phyloP scores from a whole-genome alignment of 1,139 yeast species.

The Saccharomyces hybrid region DNA sequence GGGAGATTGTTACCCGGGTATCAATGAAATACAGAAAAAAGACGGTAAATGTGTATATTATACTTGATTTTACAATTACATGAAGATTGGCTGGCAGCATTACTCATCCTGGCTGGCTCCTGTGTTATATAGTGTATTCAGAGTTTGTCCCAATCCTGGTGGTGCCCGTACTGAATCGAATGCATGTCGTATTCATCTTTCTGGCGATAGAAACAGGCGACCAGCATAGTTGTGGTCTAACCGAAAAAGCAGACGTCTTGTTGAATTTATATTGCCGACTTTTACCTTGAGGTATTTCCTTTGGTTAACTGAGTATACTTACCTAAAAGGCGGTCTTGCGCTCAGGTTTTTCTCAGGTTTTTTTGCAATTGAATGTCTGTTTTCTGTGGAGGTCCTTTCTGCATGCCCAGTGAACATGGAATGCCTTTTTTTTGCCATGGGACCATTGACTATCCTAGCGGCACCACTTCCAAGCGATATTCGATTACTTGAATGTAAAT shows the following conservation, averaged over 20 bases:
- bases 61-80: too few relatives aligned
- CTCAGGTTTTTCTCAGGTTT: conserved; percentile 4
- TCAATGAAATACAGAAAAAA: background rate
- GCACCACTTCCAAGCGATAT: conserved; percentile 25
- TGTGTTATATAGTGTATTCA: too few relatives aligned
- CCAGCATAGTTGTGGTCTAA: too few relatives aligned
- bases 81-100: too few relatives aligned
- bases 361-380: conserved; percentile 1
- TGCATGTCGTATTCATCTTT: too few relatives aligned
- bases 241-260: too few relatives aligned
- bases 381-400: conserved; percentile 1
- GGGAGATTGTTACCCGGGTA: background rate
- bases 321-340: conserved; percentile 27
- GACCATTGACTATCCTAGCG: conserved; percentile 14
- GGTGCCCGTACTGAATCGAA: too few relatives aligned
- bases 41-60: background rate
- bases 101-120: too few relatives aligned
- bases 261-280: too few relatives aligned
- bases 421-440: conserved; percentile 5
- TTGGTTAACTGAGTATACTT: background rate
- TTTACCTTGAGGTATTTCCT: background rate
- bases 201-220: too few relatives aligned
- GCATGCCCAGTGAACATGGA: conserved; percentile 6
- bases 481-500: conserved; percentile 4
- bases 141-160: too few relatives aligned